phyloP scores from a whole-genome alignment of 345 rosid genomes.

The Sisymbrium altissimum region DNA sequence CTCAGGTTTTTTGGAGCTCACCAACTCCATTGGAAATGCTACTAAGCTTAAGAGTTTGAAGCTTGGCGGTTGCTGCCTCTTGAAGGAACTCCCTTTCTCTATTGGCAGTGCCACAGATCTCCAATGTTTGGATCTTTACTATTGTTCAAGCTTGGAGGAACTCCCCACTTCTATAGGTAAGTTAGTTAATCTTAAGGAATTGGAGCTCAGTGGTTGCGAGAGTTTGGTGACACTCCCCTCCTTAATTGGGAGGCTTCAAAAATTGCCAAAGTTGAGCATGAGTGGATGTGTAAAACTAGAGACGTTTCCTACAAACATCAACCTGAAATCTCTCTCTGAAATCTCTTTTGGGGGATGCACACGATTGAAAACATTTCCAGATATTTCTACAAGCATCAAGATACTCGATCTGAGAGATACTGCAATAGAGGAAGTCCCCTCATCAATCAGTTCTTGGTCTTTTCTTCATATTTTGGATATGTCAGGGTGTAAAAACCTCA shows the following conservation, averaged over 20 bases:
- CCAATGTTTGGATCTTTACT: neutral
- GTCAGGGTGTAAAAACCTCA: neutral
- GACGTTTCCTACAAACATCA: neutral
- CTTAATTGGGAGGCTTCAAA: neutral
- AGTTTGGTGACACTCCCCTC: constrained; percentile 7
- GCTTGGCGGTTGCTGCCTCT: neutral
- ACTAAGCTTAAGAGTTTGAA: constrained; percentile 1
- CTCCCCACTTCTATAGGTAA: neutral
- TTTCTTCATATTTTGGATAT: neutral
- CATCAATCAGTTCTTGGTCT: neutral
- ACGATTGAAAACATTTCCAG: constrained; percentile 14
- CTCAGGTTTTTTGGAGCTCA: neutral
- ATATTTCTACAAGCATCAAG: neutral
- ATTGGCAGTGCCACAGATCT: neutral
- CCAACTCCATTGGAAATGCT: constrained; percentile 3
- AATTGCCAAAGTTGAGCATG: neutral
- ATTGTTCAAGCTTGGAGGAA: neutral
- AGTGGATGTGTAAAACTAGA: neutral
- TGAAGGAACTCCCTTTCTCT: neutral
- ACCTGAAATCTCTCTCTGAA: neutral
- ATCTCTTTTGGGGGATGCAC: constrained; percentile 2
- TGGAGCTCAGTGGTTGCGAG: constrained; percentile 9
- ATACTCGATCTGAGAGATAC: neutral
- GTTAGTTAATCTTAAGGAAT: neutral
- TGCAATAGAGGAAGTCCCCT: constrained; percentile 13